A percentile compares a stretch with the other conserved stretches of the same genome.
Conservation (phyloP, 2,329 filamentous ascomycete genomes). For the Colletotrichum liriopes region DNA sequence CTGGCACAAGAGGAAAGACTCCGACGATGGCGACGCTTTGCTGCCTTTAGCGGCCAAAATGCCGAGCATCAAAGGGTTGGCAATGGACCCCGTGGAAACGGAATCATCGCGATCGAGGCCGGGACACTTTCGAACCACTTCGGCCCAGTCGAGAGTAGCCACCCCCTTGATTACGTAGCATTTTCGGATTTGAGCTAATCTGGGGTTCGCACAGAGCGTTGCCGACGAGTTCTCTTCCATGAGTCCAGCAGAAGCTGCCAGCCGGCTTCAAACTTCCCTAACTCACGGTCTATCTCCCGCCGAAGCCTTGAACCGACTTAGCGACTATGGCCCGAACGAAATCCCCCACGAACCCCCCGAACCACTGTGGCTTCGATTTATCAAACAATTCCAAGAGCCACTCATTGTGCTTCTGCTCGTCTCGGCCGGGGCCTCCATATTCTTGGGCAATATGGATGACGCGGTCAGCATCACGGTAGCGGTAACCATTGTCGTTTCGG, state of each 20-base stretch:
- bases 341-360: conserved; percentile 95
- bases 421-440: conserved; percentile 88
- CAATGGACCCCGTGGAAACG: conserved; percentile 47
- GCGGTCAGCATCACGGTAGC: conserved; percentile 95
- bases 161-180: not conserved
- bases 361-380: conserved; percentile 93
- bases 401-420: conserved; percentile 92
- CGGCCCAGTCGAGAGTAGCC: conserved; percentile 70
- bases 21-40: conserved; percentile 51
- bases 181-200: conserved; percentile 1
- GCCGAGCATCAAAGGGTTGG: conserved; percentile 51
- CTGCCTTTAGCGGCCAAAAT: conserved; percentile 52
- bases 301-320: conserved; percentile 85
- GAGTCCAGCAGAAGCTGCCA: conserved; percentile 83
- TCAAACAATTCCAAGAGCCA: conserved; percentile 97
- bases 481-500: conserved; percentile 95
- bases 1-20: conserved; percentile 52
- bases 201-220: conserved; percentile 57
- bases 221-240: conserved; percentile 77
- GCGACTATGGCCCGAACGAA: conserved; percentile 91
- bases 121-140: conserved; percentile 65
- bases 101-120: conserved; percentile 54
- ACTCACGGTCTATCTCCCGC: conserved; percentile 84
- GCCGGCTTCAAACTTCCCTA: conserved; percentile 86
- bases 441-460: conserved; percentile 95